Evolutionary conservation across 129 eudicot species (phyloP).

Genomic region (Dittrichia graveolens): DNA sequence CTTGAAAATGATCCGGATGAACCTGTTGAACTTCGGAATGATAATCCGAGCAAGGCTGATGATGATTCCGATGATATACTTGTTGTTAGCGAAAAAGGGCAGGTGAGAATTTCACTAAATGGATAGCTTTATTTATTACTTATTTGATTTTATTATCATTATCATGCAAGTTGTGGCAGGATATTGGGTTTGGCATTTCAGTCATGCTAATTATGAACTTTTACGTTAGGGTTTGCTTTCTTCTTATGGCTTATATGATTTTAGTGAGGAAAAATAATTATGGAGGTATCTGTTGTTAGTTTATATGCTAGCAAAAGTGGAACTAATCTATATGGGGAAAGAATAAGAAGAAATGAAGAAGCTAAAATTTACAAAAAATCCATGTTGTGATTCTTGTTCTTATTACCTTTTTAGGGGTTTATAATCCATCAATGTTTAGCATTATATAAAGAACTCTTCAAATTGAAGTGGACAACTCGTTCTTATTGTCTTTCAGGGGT

Average conservation of each 20-base stretch:
- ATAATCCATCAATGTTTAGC: background rate
- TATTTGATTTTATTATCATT: background rate
- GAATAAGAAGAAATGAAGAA: too few relatives aligned
- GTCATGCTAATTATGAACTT: background rate
- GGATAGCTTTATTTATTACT: background rate
- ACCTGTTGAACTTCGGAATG: conserved; percentile 27
- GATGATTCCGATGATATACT: conserved; percentile 63
- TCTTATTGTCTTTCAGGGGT: background rate
- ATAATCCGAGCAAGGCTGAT: conserved; percentile 22
- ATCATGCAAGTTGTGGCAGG: background rate
- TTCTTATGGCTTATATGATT: conserved; percentile 2
- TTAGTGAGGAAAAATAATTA: background rate
- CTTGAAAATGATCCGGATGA: conserved; percentile 84
- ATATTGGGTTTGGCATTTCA: background rate
- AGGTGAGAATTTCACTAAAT: conserved; percentile 40
- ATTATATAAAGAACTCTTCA: conserved; percentile 4
- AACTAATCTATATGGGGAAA: too few relatives aligned
- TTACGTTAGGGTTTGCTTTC: background rate
- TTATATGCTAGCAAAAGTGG: too few relatives aligned
- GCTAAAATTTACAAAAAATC: background rate
- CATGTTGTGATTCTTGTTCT: background rate
- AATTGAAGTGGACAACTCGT: background rate
- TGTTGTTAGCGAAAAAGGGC: conserved; percentile 77
- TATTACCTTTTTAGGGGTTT: background rate
- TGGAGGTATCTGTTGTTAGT: too few relatives aligned